phyloP scores from a whole-genome alignment of 2,329 filamentous ascomycete genomes.

The Malbranchea cinnamomea region DNA sequence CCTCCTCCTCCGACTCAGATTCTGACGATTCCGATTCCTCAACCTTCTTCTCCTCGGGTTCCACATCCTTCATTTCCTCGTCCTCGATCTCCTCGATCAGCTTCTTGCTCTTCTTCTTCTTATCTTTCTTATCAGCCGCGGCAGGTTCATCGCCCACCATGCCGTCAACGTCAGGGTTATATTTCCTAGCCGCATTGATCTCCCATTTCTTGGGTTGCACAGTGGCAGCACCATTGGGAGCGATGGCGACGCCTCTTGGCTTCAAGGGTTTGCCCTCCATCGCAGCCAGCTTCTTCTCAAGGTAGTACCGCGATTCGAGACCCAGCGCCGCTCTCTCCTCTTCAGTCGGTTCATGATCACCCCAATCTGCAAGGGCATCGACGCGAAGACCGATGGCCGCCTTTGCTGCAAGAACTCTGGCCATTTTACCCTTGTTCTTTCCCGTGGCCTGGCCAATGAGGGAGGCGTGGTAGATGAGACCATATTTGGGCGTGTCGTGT shows the following conservation, averaged over 20 bases:
- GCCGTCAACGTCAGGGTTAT: conserved; percentile 88
- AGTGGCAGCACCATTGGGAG: conserved; percentile 51
- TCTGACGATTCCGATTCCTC: conserved; percentile 27
- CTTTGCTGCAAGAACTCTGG: conserved; percentile 88
- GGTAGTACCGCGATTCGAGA: conserved; percentile 38
- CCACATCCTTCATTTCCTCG: conserved; percentile 32
- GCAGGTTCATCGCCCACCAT: conserved; percentile 51
- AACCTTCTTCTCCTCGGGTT: conserved; percentile 16
- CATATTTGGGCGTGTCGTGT: conserved; percentile 97
- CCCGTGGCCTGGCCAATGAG: conserved; percentile 93
- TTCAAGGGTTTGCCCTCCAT: conserved; percentile 85
- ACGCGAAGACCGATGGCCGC: conserved; percentile 84
- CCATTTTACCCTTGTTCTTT: conserved; percentile 99
- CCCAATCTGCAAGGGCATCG: conserved; percentile 72
- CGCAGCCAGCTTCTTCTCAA: conserved; percentile 34
- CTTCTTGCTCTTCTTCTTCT: conserved; percentile 33
- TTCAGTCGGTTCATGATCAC: conserved; percentile 53
- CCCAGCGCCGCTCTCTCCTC: conserved; percentile 79
- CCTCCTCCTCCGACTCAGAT: conserved; percentile 24
- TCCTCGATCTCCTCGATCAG: conserved; percentile 31
- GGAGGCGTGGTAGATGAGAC: conserved; percentile 82
- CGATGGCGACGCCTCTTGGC: conserved; percentile 59
- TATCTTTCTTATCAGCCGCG: conserved; percentile 22
- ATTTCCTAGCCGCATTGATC: conserved; percentile 82
- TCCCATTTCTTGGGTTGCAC: conserved; percentile 64